These are phyloP conservation scores for Helotiales sp. DNA, from an alignment of 2,329 filamentous ascomycete genomes.

Conservation along the genomic window DNA sequence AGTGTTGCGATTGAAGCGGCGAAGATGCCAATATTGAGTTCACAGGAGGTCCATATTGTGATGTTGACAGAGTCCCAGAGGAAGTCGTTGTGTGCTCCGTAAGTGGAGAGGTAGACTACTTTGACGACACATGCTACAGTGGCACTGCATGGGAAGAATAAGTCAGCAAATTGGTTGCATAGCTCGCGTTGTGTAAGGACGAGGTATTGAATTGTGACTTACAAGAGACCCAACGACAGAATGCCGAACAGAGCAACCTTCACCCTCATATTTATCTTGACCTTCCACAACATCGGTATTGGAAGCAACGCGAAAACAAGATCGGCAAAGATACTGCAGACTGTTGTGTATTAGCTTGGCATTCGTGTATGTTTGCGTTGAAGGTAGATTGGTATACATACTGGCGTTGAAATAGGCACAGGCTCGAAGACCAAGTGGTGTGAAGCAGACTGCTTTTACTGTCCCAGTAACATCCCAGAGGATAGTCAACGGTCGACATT, in stretches of 20 bases:
- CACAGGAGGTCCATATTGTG: slow-evolving; percentile 45
- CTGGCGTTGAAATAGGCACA: slow-evolving; percentile 16
- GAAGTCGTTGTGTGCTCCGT: slow-evolving; percentile 42
- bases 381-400: not conserved
- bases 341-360: not conserved
- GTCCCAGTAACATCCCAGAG: slow-evolving; percentile 8
- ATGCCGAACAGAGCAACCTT: slow-evolving; percentile 41
- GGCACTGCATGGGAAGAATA: not conserved
- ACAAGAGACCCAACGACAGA: slow-evolving; percentile 37
- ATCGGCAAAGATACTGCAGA: slow-evolving; percentile 41
- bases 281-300: slow-evolving; percentile 41
- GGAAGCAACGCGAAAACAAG: slow-evolving; percentile 42
- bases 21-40: slow-evolving; percentile 43
- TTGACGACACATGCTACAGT: slow-evolving; percentile 39
- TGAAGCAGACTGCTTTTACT: slow-evolving; percentile 7
- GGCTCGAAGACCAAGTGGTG: slow-evolving; percentile 11
- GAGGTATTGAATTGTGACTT: slow-evolving; percentile 5
- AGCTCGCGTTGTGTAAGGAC: not conserved
- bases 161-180: not conserved
- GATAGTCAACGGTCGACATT: slow-evolving; percentile 11
- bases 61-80: slow-evolving; percentile 48
- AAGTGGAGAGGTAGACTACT: slow-evolving; percentile 39
- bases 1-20: slow-evolving; percentile 44
- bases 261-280: slow-evolving; percentile 40
- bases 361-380: not conserved